phyloP scores from a whole-genome alignment of 257 asterid genomes.

The Agastache rugosa region DNA sequence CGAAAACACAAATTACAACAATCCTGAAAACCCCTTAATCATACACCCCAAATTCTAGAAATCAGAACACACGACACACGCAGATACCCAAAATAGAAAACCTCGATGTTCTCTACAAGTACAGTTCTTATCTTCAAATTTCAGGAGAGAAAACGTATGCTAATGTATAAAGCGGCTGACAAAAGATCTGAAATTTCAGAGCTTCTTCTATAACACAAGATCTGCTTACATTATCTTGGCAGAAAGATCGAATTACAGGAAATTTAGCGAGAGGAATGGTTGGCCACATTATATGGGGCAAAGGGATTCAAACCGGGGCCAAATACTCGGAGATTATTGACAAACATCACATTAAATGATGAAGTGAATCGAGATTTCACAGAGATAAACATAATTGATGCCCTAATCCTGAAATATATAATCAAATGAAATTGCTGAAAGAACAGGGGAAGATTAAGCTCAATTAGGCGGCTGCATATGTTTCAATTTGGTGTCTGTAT shows the following conservation, averaged over 20 bases:
- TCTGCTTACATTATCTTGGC: slow-evolving; percentile 43
- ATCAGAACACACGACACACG: slow-evolving; percentile 25
- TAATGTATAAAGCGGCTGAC: slow-evolving; percentile 20
- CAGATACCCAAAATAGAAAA: slow-evolving; percentile 18
- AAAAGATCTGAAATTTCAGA: slow-evolving; percentile 36
- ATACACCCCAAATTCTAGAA: not conserved
- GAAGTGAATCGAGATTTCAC: slow-evolving; percentile 52
- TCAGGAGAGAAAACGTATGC: slow-evolving; percentile 37
- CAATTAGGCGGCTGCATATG: slow-evolving; percentile 66
- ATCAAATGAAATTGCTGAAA: slow-evolving; percentile 7
- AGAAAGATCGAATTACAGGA: slow-evolving; percentile 1
- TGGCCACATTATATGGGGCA: slow-evolving; percentile 77
- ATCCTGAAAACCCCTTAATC: slow-evolving; percentile 19
- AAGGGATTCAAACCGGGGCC: slow-evolving; percentile 99
- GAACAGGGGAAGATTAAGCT: not conserved
- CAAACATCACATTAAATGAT: slow-evolving; percentile 53
- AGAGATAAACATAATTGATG: slow-evolving; percentile 56
- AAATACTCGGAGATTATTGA: slow-evolving; percentile 72
- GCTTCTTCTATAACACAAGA: slow-evolving; percentile 16
- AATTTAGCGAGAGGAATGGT: slow-evolving; percentile 90
- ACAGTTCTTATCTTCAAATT: slow-evolving; percentile 29
- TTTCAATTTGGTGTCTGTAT: slow-evolving; percentile 19
- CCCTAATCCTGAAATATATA: slow-evolving; percentile 37
- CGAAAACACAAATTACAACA: slow-evolving; percentile 14
- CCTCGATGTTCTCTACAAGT: not conserved